Conservation (phyloP, 1,284 basidiomycete genomes). For the Cryptococcus sp. region DNA sequence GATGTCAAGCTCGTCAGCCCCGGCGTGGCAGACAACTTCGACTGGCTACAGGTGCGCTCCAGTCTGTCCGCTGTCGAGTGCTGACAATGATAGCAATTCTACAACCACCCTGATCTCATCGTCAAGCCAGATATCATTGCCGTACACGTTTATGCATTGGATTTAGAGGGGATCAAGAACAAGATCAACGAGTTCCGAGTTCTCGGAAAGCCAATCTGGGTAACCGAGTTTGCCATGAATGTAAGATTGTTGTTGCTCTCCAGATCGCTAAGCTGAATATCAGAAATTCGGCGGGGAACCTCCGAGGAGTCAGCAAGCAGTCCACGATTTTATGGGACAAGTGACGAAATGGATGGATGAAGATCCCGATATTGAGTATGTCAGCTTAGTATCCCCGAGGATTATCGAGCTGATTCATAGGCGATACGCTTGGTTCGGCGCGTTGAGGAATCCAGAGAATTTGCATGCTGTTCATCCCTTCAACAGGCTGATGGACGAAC, state of each 20-base stretch:
- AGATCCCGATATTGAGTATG: constrained; percentile 25
- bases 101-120: constrained; percentile 18
- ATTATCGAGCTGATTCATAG: constrained; percentile 5
- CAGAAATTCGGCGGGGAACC: constrained; percentile 39
- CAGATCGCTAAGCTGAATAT: no score
- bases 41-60: constrained; percentile 34
- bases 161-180: constrained; percentile 33
- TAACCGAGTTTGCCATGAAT: constrained; percentile 43
- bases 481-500: constrained; percentile 35
- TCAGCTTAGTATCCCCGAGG: neutral
- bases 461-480: constrained; percentile 34
- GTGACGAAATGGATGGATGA: constrained; percentile 36
- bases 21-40: constrained; percentile 27
- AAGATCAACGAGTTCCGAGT: constrained; percentile 27
- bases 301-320: constrained; percentile 32
- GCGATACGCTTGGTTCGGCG: constrained; percentile 37
- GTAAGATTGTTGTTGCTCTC: constrained; percentile 11
- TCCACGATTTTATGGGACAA: constrained; percentile 45
- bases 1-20: constrained; percentile 33
- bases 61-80: neutral
- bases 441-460: constrained; percentile 18
- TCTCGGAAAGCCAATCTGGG: constrained; percentile 34
- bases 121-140: constrained; percentile 33
- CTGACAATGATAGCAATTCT: constrained; percentile 20
- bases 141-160: constrained; percentile 42